A percentile compares a stretch with the other conserved stretches of the same genome.
Evolutionary conservation across 176 grass and related monocot species (phyloP).

Genomic region (Avena insularis): DNA sequence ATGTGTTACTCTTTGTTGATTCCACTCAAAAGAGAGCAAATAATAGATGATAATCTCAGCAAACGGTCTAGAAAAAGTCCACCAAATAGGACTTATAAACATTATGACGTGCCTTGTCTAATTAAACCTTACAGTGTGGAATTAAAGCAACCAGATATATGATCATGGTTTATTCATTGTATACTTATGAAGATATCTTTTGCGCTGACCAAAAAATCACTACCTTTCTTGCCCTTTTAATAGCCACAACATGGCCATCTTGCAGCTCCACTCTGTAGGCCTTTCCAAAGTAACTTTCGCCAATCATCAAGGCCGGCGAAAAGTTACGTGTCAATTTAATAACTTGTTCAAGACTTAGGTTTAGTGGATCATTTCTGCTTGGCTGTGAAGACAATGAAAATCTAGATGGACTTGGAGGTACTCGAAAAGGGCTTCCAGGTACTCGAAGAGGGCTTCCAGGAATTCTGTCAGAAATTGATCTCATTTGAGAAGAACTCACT

Average conservation of each 20-base stretch:
- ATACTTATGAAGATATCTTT: not conserved
- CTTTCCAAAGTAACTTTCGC: slow-evolving; percentile 83
- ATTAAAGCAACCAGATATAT: not conserved
- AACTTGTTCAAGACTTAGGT: slow-evolving; percentile 75
- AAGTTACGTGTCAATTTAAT: slow-evolving; percentile 89
- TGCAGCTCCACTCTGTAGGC: slow-evolving; percentile 81
- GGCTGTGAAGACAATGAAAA: slow-evolving; percentile 72
- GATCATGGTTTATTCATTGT: not conserved
- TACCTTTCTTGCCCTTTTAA: slow-evolving; percentile 96
- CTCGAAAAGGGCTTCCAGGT: slow-evolving; percentile 72
- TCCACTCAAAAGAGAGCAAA: slow-evolving; percentile 29
- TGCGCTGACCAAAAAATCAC: slow-evolving; percentile 17
- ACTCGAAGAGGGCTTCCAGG: slow-evolving; percentile 62
- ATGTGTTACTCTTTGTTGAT: slow-evolving; percentile 16
- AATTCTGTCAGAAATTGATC: slow-evolving; percentile 69
- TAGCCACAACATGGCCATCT: slow-evolving; percentile 64
- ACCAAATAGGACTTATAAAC: slow-evolving; percentile 25
- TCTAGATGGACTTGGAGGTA: slow-evolving; percentile 84
- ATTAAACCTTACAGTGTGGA: not conserved
- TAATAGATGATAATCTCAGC: not conserved
- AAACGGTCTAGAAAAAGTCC: not conserved
- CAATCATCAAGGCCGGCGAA: slow-evolving; percentile 66
- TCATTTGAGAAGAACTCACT: slow-evolving; percentile 70
- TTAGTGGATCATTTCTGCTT: slow-evolving; percentile 70
- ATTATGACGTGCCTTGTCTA: slow-evolving; percentile 4